These are phyloP conservation scores for Zizania latifolia DNA, from an alignment of 176 grass and related monocot species.

Conservation along the genomic window DNA sequence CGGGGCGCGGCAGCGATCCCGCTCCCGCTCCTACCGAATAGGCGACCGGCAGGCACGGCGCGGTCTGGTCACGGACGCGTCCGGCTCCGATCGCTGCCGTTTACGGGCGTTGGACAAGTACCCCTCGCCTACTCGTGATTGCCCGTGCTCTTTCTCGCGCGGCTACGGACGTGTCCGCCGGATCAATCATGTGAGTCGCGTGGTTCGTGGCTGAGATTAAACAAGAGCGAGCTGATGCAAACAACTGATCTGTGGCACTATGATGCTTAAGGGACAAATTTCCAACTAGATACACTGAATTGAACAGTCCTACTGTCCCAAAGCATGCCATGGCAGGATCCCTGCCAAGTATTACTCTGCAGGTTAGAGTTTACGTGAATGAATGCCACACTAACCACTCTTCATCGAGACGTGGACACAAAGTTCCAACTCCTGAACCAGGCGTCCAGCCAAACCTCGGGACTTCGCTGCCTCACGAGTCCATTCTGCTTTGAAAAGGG, in stretches of 20 bases:
- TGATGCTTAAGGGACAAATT: not conserved
- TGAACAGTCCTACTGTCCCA: not conserved
- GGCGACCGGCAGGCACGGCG: conserved; percentile 10
- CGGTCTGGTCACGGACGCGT: conserved; percentile 27
- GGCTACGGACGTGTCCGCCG: too few species aligned
- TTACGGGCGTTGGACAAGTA: not conserved
- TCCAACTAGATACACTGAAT: not conserved
- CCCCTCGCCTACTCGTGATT: conserved; percentile 4
- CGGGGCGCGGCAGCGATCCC: not conserved
- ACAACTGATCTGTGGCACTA: not conserved
- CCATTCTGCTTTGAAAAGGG: conserved; percentile 26
- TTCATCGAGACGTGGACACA: not conserved
- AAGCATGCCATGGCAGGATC: not conserved
- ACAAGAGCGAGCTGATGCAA: not conserved
- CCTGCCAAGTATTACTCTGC: not conserved
- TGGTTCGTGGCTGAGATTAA: not conserved
- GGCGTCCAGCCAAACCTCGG: conserved; percentile 27
- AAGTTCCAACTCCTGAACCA: not conserved
- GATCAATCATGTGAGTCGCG: conserved; percentile 23
- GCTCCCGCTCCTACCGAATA: not conserved
- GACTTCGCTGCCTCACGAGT: conserved; percentile 11
- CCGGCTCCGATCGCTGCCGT: not conserved
- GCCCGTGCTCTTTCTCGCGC: not conserved
- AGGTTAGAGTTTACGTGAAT: not conserved
- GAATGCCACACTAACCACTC: not conserved